These are phyloP conservation scores for Suillus alpinus DNA, from an alignment of 768 basidiomycete species.

Conservation along the genomic window DNA sequence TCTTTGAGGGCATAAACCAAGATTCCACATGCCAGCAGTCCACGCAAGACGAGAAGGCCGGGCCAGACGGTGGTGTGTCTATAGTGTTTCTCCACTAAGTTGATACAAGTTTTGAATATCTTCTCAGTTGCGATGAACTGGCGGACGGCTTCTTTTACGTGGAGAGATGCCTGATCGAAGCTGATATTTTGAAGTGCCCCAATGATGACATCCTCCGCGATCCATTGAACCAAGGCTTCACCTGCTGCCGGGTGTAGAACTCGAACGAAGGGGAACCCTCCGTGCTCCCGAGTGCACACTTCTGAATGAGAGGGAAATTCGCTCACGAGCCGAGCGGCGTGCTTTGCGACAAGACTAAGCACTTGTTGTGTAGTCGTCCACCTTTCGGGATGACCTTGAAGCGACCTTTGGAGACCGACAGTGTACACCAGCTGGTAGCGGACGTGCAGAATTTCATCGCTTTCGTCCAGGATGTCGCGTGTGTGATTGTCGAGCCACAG, in stretches of 20 bases:
- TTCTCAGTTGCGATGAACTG: slow-evolving; percentile 22
- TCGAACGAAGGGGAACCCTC: slow-evolving; percentile 25
- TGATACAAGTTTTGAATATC: neutral
- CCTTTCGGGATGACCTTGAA: slow-evolving; percentile 32
- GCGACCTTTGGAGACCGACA: slow-evolving; percentile 24
- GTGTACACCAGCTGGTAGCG: slow-evolving; percentile 39
- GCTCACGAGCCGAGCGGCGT: slow-evolving; percentile 11
- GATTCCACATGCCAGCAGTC: slow-evolving; percentile 31
- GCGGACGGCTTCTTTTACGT: slow-evolving; percentile 10
- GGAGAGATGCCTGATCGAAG: slow-evolving; percentile 10
- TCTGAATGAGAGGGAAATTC: slow-evolving; percentile 15
- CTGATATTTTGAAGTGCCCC: slow-evolving; percentile 14
- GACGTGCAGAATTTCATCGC: slow-evolving; percentile 38
- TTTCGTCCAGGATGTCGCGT: slow-evolving; percentile 45
- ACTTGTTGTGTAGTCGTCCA: slow-evolving; percentile 34
- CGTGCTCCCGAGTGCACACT: slow-evolving; percentile 9
- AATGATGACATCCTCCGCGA: slow-evolving; percentile 16
- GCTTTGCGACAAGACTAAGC: slow-evolving; percentile 21
- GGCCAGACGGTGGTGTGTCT: slow-evolving; percentile 13
- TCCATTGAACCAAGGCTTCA: slow-evolving; percentile 8
- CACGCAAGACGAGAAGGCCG: slow-evolving; percentile 32
- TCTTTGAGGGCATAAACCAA: slow-evolving; percentile 30
- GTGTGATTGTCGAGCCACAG: slow-evolving; percentile 20
- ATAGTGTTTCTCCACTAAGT: slow-evolving; percentile 10
- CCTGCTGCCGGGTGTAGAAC: slow-evolving; percentile 15